These are phyloP conservation scores for Penicillium dipodomyicola DNA, from an alignment of 495 filamentous ascomycete species.

Conservation along the genomic window DNA sequence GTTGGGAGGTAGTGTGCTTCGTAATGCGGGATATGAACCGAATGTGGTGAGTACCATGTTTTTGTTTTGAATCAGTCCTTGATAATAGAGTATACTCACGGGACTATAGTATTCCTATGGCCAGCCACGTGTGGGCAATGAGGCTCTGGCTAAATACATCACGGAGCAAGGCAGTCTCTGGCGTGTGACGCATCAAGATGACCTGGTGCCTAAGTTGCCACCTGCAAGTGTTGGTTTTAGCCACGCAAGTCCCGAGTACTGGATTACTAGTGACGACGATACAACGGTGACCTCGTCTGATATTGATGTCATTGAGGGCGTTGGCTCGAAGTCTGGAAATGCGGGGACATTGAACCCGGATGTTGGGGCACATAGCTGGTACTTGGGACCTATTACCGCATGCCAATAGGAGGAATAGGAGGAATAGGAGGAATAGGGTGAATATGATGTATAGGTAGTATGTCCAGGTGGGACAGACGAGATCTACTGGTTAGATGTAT, in stretches of 20 bases:
- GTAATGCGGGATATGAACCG: slow-evolving; percentile 43
- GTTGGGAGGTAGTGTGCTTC: slow-evolving; percentile 57
- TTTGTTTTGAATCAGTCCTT: not conserved
- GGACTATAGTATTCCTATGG: slow-evolving; percentile 60
- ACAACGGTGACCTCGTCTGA: slow-evolving; percentile 41
- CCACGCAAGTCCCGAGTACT: slow-evolving; percentile 70
- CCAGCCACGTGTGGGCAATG: slow-evolving; percentile 64
- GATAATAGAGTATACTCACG: not conserved
- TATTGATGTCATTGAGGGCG: slow-evolving; percentile 38
- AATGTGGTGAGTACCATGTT: slow-evolving; percentile 31
- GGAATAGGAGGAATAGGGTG: slow-evolving; percentile 8
- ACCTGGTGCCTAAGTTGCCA: slow-evolving; percentile 65
- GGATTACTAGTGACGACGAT: slow-evolving; percentile 44
- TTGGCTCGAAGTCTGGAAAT: slow-evolving; percentile 41
- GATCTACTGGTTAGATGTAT: not conserved
- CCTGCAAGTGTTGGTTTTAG: slow-evolving; percentile 53
- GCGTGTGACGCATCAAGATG: slow-evolving; percentile 66
- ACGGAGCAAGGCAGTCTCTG: slow-evolving; percentile 49
- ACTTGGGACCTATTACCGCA: slow-evolving; percentile 23
- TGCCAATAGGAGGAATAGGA: slow-evolving; percentile 15
- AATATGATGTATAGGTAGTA: not conserved
- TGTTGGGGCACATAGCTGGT: slow-evolving; percentile 23
- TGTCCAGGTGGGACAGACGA: not conserved
- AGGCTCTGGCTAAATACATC: slow-evolving; percentile 54
- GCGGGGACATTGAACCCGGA: slow-evolving; percentile 18